Conservation (phyloP, 768 basidiomycete species). For the Erythrobasidium yunnanense region DNA sequence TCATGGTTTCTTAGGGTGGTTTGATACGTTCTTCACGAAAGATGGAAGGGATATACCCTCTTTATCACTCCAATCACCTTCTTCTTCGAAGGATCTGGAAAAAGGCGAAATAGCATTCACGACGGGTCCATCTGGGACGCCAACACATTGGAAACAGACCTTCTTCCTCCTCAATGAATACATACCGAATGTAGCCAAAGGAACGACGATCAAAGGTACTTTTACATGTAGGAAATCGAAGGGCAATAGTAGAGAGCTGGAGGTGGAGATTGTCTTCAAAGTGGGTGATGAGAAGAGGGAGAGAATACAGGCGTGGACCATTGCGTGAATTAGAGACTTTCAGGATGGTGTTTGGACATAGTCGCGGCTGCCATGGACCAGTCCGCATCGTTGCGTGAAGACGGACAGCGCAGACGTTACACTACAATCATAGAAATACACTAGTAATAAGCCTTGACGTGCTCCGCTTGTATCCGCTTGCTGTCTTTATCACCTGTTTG, state of each 20-base stretch:
- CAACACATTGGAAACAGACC: constrained; percentile 97
- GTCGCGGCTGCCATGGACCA: too few relatives aligned
- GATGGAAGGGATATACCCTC: constrained; percentile 37
- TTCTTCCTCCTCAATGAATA: constrained; percentile 73
- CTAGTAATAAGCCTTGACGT: too few relatives aligned
- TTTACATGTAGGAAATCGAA: constrained; percentile 73
- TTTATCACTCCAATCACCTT: constrained; percentile 26
- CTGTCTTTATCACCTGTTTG: too few relatives aligned
- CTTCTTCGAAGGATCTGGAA: neutral
- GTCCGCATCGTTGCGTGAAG: too few relatives aligned
- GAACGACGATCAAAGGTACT: constrained; percentile 61
- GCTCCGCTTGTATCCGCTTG: too few relatives aligned
- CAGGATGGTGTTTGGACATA: too few relatives aligned
- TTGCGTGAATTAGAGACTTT: constrained; percentile 18
- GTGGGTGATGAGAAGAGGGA: constrained; percentile 38
- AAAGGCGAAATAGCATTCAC: constrained; percentile 49
- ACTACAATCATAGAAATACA: too few relatives aligned
- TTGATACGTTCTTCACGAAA: constrained; percentile 77
- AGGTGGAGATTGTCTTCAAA: constrained; percentile 75
- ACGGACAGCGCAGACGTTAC: too few relatives aligned
- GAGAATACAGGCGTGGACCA: constrained; percentile 7
- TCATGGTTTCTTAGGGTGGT: constrained; percentile 76
- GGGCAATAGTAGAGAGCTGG: constrained; percentile 72
- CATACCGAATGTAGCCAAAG: constrained; percentile 55
- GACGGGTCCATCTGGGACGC: constrained; percentile 72